Evolutionary conservation across 2,329 filamentous ascomycete species (phyloP), one percentile per base, ranked within the genome.

Genomic region (Eutypa lata): DNA sequence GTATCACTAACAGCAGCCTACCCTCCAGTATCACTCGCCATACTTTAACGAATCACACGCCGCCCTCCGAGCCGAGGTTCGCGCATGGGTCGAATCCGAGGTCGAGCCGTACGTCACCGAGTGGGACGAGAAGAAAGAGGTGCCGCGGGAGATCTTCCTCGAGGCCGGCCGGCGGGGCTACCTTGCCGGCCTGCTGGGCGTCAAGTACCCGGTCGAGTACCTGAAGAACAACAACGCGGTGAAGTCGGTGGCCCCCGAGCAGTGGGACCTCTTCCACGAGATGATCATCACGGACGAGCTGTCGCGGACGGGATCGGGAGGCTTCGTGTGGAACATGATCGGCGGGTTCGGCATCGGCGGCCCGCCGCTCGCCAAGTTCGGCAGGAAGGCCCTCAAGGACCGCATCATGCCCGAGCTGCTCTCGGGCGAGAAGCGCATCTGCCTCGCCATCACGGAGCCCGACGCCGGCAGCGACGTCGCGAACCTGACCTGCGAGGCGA

Each of bases 241-340:
- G 63, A 84, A 89, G 74, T 88, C 85, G 47, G 94, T 99, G 13
- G 73, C 88, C 0, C 78, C 89, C 0, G 91, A 97, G 75, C 87
- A 94, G 70, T 99, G 93, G 93, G 94, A 99, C 76, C 83, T 96
- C 44, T 99, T 97, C 86, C 94, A 99, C 75, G 94, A 99, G 80
- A 82, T 97, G 83, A 81, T 97, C 44, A 70, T 99, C 54, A 97
- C 93, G 1, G 94, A 99, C 63, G 94, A 99, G 80, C 77, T 99
- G 44, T 96, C 90, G 38, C 90, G 94, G 51, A 79, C 86, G 48
- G 94, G 88, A 52, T 95, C 90, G 47, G 94, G 94, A 65, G 94
- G 94, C 53, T 88, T 97, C 58, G 91, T 97, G 21, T 97, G 94
- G 94, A 96, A 96, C 72, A 77, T 97, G 65, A 88, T 97, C 58